These are phyloP conservation scores for Daedaleopsis nitida DNA, from an alignment of 768 basidiomycete genomes.

Conservation along the genomic window DNA sequence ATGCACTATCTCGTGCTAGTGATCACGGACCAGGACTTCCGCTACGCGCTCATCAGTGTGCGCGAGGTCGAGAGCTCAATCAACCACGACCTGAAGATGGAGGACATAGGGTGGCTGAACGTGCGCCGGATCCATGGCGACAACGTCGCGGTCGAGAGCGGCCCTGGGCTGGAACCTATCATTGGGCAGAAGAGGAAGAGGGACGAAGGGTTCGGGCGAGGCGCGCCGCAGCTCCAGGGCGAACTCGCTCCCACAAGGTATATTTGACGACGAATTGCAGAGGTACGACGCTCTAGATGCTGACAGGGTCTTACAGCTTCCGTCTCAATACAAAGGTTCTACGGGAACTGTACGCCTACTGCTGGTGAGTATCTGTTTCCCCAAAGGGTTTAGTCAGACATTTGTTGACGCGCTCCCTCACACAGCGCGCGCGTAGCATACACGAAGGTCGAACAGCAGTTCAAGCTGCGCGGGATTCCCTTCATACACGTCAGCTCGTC, in stretches of 20 bases:
- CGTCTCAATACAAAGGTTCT: conserved; percentile 72
- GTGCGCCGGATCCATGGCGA: conserved; percentile 57
- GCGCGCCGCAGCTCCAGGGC: conserved; percentile 10
- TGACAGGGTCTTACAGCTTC: conserved; percentile 41
- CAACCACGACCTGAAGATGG: conserved; percentile 65
- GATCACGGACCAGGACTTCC: conserved; percentile 74
- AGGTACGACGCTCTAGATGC: too few species aligned
- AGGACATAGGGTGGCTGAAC: conserved; percentile 81
- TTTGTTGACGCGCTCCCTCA: background rate
- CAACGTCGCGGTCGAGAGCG: conserved; percentile 16
- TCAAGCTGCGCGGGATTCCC: conserved; percentile 79
- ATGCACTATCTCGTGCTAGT: conserved; percentile 85
- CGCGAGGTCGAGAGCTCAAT: conserved; percentile 54
- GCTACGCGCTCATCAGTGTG: conserved; percentile 80
- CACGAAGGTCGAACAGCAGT: conserved; percentile 83
- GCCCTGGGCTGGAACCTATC: conserved; percentile 9
- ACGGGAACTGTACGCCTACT: conserved; percentile 83
- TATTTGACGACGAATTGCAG: background rate
- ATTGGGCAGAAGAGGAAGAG: conserved; percentile 36
- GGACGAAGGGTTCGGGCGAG: conserved; percentile 15
- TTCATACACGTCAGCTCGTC: conserved; percentile 74
- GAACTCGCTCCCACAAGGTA: conserved; percentile 27
- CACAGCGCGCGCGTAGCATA: conserved; percentile 87
- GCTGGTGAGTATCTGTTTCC: conserved; percentile 57
- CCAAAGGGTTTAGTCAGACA: too few species aligned